Evolutionary conservation across 225 moss, liverwort and hornwort genomes (phyloP), one percentile per base, ranked within the genome.

Genomic region (Lunularia cruciata): DNA sequence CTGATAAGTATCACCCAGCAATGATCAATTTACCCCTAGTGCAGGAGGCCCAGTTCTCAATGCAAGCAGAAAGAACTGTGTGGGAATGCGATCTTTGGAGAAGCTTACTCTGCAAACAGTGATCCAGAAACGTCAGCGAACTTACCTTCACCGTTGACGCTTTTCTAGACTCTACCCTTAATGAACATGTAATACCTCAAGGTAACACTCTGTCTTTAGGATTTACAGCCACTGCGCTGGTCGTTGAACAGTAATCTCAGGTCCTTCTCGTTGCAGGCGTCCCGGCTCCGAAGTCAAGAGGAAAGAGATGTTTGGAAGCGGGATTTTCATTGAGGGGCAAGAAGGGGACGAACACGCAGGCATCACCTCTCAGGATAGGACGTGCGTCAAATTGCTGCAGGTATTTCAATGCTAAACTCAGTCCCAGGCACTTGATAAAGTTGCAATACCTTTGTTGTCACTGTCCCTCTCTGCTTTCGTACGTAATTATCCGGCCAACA

Each of bases 241-340:
- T 51, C 18, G n/a, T n/a, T n/a, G n/a, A n/a, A n/a, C n/a, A n/a
- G n/a, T n/a, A n/a, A n/a, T n/a, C n/a, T n/a, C n/a, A n/a, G n/a
- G n/a, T n/a, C n/a, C 42, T 14, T 62, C 6, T 4, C 25, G 0
- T 15, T 64, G 71, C 79, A 83, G 83, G 74, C 76, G 83, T 59
- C 83, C 83, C 0, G 83, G 83, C 10, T 83, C 83, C 3, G 83
- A 83, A 51, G 75, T 87, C 42, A 96, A 96, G 81, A 89, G 84
- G 63, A 96, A 86, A 76, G 95, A 96, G 69, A 76, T 96, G 88
- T 84, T 71, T 76, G 95, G 95, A 31, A 96, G 85, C 64, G 95
- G 95, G n/a, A 96, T 96, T 42, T 92, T 96, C 52, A 77, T 84
- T n/a, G 90, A 88, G 65, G 83, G 75, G n/a, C 79, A 80, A 55